phyloP scores from a whole-genome alignment of 176 grass and related monocot species.

The Avena sativa region DNA sequence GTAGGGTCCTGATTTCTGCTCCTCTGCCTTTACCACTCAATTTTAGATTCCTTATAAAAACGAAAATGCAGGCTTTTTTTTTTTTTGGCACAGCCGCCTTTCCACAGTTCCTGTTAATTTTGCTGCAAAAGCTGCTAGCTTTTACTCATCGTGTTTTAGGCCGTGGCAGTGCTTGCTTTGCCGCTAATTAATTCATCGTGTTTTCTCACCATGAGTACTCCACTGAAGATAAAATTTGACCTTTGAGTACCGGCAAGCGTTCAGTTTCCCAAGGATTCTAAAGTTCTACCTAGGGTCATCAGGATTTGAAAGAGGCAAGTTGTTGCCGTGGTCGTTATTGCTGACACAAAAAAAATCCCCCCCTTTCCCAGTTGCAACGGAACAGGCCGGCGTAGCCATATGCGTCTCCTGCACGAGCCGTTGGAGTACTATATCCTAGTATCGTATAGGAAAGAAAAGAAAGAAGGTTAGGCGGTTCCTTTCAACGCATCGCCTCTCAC shows the following conservation, averaged over 20 bases:
- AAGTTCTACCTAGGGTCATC: neutral
- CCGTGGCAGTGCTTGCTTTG: neutral
- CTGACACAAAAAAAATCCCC: neutral
- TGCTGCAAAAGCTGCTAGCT: neutral
- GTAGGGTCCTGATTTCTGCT: neutral
- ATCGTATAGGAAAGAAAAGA: neutral
- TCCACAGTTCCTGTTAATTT: neutral
- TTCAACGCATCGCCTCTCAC: neutral
- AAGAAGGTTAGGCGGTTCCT: neutral
- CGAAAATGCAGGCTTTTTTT: slow-evolving; percentile 18
- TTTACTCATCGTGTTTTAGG: slow-evolving; percentile 4
- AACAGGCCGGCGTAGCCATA: slow-evolving; percentile 9
- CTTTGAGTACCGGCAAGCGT: neutral
- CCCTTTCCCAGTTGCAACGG: neutral
- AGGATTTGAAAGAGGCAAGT: neutral
- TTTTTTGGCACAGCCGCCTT: slow-evolving; percentile 25
- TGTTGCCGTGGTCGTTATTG: slow-evolving; percentile 1
- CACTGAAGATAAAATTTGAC: neutral
- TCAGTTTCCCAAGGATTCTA: neutral
- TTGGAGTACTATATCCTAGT: neutral
- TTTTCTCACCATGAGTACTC: neutral
- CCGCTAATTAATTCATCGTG: too few relatives aligned
- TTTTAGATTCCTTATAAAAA: neutral
- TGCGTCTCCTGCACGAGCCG: neutral
- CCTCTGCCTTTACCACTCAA: slow-evolving; percentile 19